Evolutionary conservation across 805 yeast genomes (phyloP), one percentile per base, ranked within the genome.

Genomic region (Lipomyces mesembrius): DNA sequence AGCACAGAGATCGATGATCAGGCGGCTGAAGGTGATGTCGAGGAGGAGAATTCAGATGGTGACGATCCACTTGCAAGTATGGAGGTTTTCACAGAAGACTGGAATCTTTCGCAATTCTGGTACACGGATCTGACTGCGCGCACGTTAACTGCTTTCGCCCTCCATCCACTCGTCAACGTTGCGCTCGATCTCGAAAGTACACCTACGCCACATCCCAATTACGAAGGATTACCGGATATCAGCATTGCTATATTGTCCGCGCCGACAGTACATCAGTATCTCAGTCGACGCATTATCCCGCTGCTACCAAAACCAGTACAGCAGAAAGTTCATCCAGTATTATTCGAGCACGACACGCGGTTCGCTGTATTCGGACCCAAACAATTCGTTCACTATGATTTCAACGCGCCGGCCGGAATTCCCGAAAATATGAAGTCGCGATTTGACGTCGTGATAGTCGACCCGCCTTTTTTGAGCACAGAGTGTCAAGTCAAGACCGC

Each of bases 81-180:
- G 77, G 91, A 88, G 62, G 82, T 86, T 51, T 92, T 92, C 77
- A 83, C 89, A 75, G 97, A 92, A 77, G 97, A 92, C 78, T 92
- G 98, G 98, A 95, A 91, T 75, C 81, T 93, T 51, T 91, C 97
- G 0, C 98, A 92, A 77, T 92, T 92, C 79, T 92, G 98, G 81
- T 92, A 91, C 75, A 80, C 83, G 64, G 93, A 91, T 67, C 78
- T 80, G 2, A 92, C 97, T 0, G 92, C 97, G 0, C 83, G 82
- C 61, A 75, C 78, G 0, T 77, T 91, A 46, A 54, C 65, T 54
- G 64, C 64, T 32, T 67, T 35, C 46, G 61, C 60, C 55, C 58
- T 67, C 2, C 54, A 46, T 14, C 67, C 70, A 27, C 52, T 67
- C 34, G 67, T 67, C 17, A 46, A 32, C 20, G 51, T 67, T 39